Evolutionary conservation across 1,284 basidiomycete species (phyloP), one percentile per base, ranked within the genome.

Genomic region (Irpex rosettiformis): DNA sequence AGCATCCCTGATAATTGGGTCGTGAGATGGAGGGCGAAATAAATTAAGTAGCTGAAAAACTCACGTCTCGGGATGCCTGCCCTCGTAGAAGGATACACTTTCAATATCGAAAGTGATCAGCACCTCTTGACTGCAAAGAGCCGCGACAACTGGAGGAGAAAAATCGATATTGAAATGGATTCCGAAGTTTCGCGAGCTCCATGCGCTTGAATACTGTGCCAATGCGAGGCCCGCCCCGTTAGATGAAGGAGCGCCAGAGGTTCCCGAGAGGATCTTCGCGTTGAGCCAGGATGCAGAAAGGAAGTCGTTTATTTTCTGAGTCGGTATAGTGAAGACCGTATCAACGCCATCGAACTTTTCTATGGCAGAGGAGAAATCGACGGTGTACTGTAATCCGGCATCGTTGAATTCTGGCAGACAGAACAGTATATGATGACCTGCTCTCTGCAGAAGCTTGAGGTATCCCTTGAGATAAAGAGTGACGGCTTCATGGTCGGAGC

Each of bases 101-200:
- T 70, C 65, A 28, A 73, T 58, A 45, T 63, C 61, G 63, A 73
- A 69, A 58, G 66, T 66, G 2, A 73, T 24, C 25, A 74, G 61
- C n/a, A 70, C 68, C 62, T 74, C 73, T 13, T 61, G 61, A n/a
- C 67, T 60, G 60, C 73, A 74, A 7, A 73, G 58, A 2, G 70
- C 65, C 25, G 62, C 62, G 59, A 74, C 65, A 28, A 62, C 62
- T 3, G 72, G 70, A 1, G 71, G 62, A 8, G 68, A 69, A 27
- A 73, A 64, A 48, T 61, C 62, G 42, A 73, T 55, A 25, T 66
- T 65, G 66, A 70, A 70, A 54, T 69, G 63, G 5, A 60, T 37
- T n/a, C 64, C 61, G 33, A 62, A 48, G 27, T 59, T 49, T 29
- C 59, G 54, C 18, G 59, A 51, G 13, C 60, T 53, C 61, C 65